Evolutionary conservation across 2,329 filamentous ascomycete genomes (phyloP), one percentile per base, ranked within the genome.

Genomic region (Paraconiothyrium brasiliense): DNA sequence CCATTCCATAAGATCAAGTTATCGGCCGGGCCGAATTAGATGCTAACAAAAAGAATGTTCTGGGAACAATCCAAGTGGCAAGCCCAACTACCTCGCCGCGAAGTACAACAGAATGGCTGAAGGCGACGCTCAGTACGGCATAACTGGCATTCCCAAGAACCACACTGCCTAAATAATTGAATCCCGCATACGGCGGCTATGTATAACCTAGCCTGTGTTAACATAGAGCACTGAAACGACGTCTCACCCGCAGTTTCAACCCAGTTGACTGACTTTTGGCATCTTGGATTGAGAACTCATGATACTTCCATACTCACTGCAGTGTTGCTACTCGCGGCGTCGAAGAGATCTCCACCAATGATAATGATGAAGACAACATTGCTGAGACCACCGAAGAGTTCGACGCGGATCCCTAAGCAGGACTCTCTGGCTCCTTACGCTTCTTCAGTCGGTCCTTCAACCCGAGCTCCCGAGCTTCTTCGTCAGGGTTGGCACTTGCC

Each of bases 81-180:
- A 54, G 20, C 13, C 13, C 20, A 11, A 44, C 4, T 54, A 14
- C 22, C 9, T 43, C 41, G 35, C 22, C 20, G 37, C n/a, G 3
- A 43, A 22, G 30, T 54, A 43, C 34, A n/a, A 44, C 20, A 34
- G 30, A 5, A 30, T 16, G 37, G 5, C 37, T 43, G 10, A 32
- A 16, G 51, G 4, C 4, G 51, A 20, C 11, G 51, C 35, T 4
- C 35, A 54, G 37, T 35, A 32, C 22, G 13, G 9, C 4, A 6
- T 54, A 2, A 35, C 51, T 13, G 51, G 37, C 13, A 43, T 54
- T 14, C 51, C 51, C 27, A 44, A 30, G 5, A 14, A 27, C 7
- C 51, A 54, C 51, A 14, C 9, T 20, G 51, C 51, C 30, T 54
- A 35, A 20, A 30, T n/a, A 32, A 10, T 20, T 43, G 51, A 13